Base-by-base conservation (phyloP, 2,329 filamentous ascomycete species). In the Emericellopsis cladophorae region DNA sequence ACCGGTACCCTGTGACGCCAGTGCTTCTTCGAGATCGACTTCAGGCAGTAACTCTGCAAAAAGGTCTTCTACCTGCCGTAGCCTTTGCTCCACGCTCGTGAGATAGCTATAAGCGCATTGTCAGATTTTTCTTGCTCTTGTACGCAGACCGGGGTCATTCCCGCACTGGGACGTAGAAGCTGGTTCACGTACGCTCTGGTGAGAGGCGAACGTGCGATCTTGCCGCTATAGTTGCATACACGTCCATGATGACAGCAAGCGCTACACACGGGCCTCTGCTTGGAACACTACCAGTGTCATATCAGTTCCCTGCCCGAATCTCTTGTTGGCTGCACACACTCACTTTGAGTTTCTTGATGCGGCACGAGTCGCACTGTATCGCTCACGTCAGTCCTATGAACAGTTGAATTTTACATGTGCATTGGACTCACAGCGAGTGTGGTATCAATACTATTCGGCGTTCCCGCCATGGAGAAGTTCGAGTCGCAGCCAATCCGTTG, bases 211-310 rank as follows among this genome's bases (percentile, higher is more conserved):
- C 51, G 46, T 23, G 41, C 43, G 24, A 49, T 46, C 11, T 47
- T 46, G 18, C 52, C 50, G 36, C 52, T 54, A 37, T 55, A 54
- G 32, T 53, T 49, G 38, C 52, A 55, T 22, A 42, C 14, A 29
- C 45, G 41, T 31, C 42, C 40, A 38, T 51, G 49, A 37, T 51
- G 48, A 7, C 47, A 26, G 26, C 51, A 55, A 14, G 47, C 47
- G n/a, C 31, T 47, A 42, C 52, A 55, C 18, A 40, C 45, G 1
- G 52, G 52, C 2, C 45, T 41, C 16, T 53, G 45, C 37, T 51
- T 52, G 12, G 51, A 52, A 37, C 52, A 54, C 51, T 54, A 31
- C 8, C n/a, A 3, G 9, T 15, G 21, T 7, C 23, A 15, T 5
- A 35, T 31, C 10, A 31, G 21, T 8, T 39, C 35, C 14, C 24